Base-by-base conservation (phyloP, 305 asterid genomes). In the Fraxinus nigra region DNA sequence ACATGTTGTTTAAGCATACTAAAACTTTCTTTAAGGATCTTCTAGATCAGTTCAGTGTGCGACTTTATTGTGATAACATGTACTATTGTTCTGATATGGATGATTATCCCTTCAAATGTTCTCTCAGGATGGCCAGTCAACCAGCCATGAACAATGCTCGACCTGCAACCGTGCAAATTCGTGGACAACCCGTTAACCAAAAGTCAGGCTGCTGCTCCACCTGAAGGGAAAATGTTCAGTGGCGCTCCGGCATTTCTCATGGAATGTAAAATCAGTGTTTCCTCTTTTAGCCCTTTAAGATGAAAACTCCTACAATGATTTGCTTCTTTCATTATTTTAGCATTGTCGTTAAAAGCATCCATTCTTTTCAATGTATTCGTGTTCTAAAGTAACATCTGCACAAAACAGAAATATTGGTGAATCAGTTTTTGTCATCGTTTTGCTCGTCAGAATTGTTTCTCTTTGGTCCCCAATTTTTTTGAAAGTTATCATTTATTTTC, bases 41-140 rank as follows among this genome's bases (percentile, higher is more conserved):
- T 40, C 22, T 0, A 28, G 11, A 24, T 22, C 38, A 24, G 6
- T 10, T 59, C n/a, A 18, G 59, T 22, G 59, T 22, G 70, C 63
- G 43, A 74, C 13, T 32, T 18, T 46, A 2, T 38, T 38, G 11
- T 54, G 46, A 30, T 51, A 5, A 8, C 1, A 61, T 61, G 32
- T 32, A 18, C 70, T 59, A 1, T 61, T 61, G 9, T 14, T 54
- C 65, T n/a, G 24, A 54, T 54, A 5, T 54, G 65, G 20, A 54
- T 54, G 24, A 54, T 37, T 16, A 7, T 56, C 34, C 72, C 11
- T 35, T 7, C 9, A 22, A 46, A 67, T 56, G 34, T 84, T 34
- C 28, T 87, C 24, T 70, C 86, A 94, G 98, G 91, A 94, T 94
- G 98, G 98, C 98, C 14, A 94, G 93, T 78, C 97, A 94, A 88